Conservation (phyloP, 345 rosid genomes). For the Aquilaria malaccensis region DNA sequence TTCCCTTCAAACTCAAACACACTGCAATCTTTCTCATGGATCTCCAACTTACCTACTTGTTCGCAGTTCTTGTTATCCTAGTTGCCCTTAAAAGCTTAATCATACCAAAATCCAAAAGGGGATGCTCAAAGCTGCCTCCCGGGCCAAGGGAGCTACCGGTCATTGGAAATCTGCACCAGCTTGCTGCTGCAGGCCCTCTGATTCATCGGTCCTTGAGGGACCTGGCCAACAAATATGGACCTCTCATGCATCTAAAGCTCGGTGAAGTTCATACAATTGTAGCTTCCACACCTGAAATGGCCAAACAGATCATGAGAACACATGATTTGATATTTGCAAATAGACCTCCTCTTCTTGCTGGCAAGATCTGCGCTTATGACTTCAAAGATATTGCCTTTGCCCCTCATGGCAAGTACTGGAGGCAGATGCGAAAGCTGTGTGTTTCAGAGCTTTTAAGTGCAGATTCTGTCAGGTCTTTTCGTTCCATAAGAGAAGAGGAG, state of each 20-base stretch:
- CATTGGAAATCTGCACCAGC: slow-evolving; percentile 8
- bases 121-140: slow-evolving; percentile 10
- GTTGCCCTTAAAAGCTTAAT: too few species aligned
- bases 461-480: slow-evolving; percentile 12
- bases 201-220: background rate
- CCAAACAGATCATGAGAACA: slow-evolving; percentile 13
- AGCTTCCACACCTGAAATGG: background rate
- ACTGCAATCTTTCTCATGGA: too few species aligned
- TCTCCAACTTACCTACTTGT: too few species aligned
- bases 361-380: slow-evolving; percentile 6
- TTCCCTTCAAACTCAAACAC: too few species aligned
- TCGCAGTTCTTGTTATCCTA: too few species aligned
- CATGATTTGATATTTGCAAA: slow-evolving; percentile 10
- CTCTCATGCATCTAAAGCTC: slow-evolving; percentile 2
- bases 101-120: too few species aligned
- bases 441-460: slow-evolving; percentile 12
- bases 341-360: slow-evolving; percentile 3
- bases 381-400: slow-evolving; percentile 8
- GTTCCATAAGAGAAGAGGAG: slow-evolving; percentile 1
- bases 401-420: slow-evolving; percentile 17
- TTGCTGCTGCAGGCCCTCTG: slow-evolving; percentile 8
- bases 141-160: slow-evolving; percentile 5
- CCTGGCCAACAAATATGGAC: slow-evolving; percentile 8
- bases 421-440: slow-evolving; percentile 18
- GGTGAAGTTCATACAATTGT: too few species aligned